phyloP scores from a whole-genome alignment of 2,329 filamentous ascomycete genomes.

The Mycosphaerelloides madeirae region DNA sequence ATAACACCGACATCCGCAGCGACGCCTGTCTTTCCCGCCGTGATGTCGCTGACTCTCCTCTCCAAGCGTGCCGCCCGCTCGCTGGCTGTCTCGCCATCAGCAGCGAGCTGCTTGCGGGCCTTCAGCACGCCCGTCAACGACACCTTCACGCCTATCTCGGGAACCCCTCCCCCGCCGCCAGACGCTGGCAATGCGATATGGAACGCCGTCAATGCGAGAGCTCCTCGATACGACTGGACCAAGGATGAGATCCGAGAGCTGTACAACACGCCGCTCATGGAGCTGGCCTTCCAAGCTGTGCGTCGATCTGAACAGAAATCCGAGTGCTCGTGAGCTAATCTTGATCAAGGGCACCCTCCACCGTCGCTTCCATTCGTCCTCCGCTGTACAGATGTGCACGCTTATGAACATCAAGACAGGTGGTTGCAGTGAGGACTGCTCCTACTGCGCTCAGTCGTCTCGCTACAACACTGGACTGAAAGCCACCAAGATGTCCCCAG shows the following conservation, averaged over 20 bases:
- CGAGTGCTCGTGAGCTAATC: background rate
- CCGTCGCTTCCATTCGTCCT: constrained; percentile 77
- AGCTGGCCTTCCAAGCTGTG: constrained; percentile 48
- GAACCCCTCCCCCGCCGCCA: constrained; percentile 23
- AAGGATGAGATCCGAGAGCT: constrained; percentile 75
- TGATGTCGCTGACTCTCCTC: constrained; percentile 27
- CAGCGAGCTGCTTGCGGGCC: constrained; percentile 12
- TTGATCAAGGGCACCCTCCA: constrained; percentile 60
- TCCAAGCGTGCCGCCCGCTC: constrained; percentile 21
- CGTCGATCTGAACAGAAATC: constrained; percentile 4
- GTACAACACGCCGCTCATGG: constrained; percentile 76
- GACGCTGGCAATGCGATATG: constrained; percentile 33
- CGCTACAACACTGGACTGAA: constrained; percentile 73
- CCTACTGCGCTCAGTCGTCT: constrained; percentile 86
- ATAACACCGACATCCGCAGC: too few relatives aligned
- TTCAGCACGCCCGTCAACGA: constrained; percentile 36
- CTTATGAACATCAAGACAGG: constrained; percentile 97
- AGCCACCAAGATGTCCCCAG: constrained; percentile 71
- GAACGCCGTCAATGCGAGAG: constrained; percentile 55
- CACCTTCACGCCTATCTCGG: constrained; percentile 26
- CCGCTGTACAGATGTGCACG: constrained; percentile 85
- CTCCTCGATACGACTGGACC: constrained; percentile 70
- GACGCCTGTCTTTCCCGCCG: constrained; percentile 1
- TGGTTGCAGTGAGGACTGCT: constrained; percentile 87
- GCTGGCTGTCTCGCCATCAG: constrained; percentile 9